These are phyloP conservation scores for Fusarium sp. DNA, from an alignment of 2,329 filamentous ascomycete genomes.

Conservation along the genomic window DNA sequence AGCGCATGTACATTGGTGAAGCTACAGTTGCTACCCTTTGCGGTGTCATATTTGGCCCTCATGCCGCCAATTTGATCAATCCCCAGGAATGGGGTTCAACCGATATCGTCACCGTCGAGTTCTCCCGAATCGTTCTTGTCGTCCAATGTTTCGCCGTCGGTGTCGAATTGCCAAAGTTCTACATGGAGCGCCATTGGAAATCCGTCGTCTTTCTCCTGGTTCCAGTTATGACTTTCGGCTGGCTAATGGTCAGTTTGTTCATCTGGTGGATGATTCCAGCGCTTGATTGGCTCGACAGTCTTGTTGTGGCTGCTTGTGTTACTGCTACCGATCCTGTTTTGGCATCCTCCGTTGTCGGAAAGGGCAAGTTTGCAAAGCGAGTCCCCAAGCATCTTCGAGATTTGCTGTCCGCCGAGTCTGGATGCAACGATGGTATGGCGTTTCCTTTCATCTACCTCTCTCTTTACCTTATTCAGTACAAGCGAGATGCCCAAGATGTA, in stretches of 20 bases:
- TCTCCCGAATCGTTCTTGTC: conserved; percentile 89
- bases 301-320: conserved; percentile 90
- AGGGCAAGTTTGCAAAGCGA: conserved; percentile 97
- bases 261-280: conserved; percentile 90
- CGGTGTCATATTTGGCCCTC: conserved; percentile 89
- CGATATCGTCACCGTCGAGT: conserved; percentile 89
- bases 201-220: conserved; percentile 90
- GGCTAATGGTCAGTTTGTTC: conserved; percentile 91
- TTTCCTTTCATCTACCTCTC: conserved; percentile 97
- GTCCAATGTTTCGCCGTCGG: conserved; percentile 94
- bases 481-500: conserved; percentile 75
- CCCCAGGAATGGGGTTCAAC: conserved; percentile 82
- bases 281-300: conserved; percentile 89
- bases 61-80: conserved; percentile 84
- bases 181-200: conserved; percentile 98
- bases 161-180: conserved; percentile 89
- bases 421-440: conserved; percentile 99
- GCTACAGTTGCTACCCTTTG: conserved; percentile 92
- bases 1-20: conserved; percentile 98
- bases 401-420: conserved; percentile 93
- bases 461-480: conserved; percentile 88
- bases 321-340: conserved; percentile 97
- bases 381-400: conserved; percentile 98
- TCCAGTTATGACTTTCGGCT: conserved; percentile 97
- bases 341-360: conserved; percentile 97